Base-by-base conservation (phyloP, 352 stramenopile species). In the Phytophthora pistaciae region DNA sequence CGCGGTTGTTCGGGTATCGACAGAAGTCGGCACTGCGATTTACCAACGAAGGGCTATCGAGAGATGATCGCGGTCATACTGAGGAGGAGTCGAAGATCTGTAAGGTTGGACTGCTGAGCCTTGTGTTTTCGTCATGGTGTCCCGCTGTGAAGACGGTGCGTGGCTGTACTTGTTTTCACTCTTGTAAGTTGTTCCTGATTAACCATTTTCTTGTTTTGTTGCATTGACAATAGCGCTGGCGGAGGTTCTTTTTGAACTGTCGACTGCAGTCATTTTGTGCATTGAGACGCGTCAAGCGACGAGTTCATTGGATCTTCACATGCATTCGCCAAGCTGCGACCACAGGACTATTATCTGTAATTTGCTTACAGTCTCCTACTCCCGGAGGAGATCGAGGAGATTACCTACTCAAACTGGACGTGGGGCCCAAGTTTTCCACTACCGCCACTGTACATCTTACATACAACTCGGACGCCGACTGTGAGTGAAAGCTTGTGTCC, bases 391-490 rank as follows among this genome's bases (percentile, higher is more conserved):
- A 91, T 53, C 78, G 75, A 3, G 84, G 84, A 4, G 84, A 94
- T 21, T 91, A 94, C 56, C 65, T 88, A 23, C 23, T 94, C 20
- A 91, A 91, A 69, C 10, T 92, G 4, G 83, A 94, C 27, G 69
- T 92, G 21, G 87, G 87, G 18, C 75, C 78, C 5, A 72, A 70
- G 21, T 94, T 94, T 68, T 72, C 82, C 4, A 81, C 83, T 3
- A 73, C 59, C n/a, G 70, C 84, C 3, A 87, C 78, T 0, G 31
- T 88, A 54, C 83, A 91, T 18, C 27, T 91, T 52, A 70, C 80
- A 1, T 92, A 92, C 72, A 91, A 87, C 67, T 85, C 81, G 40
- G 83, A 94, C 16, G 82, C 81, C 18, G 87, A 94, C 33, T 94
- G 87, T 94, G 72, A 63, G 82, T 64, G 44, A 11, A 5, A 18